Evolutionary conservation across 169 alveolate species (phyloP), one percentile per base, ranked within the genome.

Genomic region (Neospora caninum): DNA sequence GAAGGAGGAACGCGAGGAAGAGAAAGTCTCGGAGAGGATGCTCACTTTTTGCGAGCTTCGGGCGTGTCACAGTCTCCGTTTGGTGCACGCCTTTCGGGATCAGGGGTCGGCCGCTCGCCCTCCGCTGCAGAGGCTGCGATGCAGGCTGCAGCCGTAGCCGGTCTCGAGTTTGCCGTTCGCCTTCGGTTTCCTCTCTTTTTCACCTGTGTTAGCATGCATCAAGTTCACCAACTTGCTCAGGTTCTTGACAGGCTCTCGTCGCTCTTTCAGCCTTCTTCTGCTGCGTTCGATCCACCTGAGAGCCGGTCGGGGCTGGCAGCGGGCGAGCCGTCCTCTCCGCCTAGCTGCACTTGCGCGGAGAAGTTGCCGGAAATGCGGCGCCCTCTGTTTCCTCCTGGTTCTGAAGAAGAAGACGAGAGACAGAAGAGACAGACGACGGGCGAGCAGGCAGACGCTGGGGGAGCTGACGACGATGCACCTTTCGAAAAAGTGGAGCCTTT

Each of bases 111-210:
- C 58, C 58, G 4, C n/a, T 16, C 73, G 73, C 34, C 73, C 34
- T 22, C 73, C 34, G 73, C 20, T 64, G 73, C 73, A 27, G 73
- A 64, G 73, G 86, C 86, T 13, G 86, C 89, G 53, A 42, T 36
- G 64, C 54, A 41, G 41, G 89, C 89, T 31, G 89, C 69, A 22
- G 64, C 89, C 54, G 67, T 36, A 6, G 89, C 89, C 18, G 89
- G 64, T 13, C 69, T 82, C 36, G 89, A 82, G n/a, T 38, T 39
- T 41, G 53, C 89, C 41, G 89, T 82, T 20, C 22, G 67, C 67
- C 89, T 82, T 9, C 67, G 64, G 13, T 22, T 82, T 43, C 89
- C 89, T 42, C 89, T 82, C 41, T 13, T 82, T 36, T 82, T 82
- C 64, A 29, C 89, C n/a, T 82, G 89, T 36, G 39, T 38, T 7